Evolutionary conservation across 1,139 yeast species (phyloP).

Genomic region (Geotrichum phurueaensis): DNA sequence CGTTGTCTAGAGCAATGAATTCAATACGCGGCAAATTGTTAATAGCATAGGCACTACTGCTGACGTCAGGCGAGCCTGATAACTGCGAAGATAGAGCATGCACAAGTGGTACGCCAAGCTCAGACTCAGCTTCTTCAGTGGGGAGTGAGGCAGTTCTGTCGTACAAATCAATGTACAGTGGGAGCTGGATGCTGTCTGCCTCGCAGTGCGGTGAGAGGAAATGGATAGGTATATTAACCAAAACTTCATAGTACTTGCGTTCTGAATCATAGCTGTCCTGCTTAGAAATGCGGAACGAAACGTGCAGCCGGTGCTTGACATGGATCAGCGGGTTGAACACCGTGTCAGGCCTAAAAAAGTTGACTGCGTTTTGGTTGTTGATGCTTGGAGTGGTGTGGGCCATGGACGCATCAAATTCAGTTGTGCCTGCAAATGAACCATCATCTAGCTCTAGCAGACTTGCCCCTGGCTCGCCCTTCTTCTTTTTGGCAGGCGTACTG

Average conservation of each 20-base stretch:
- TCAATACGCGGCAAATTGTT: background rate
- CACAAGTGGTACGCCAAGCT: slow-evolving; percentile 10
- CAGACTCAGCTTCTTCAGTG: background rate
- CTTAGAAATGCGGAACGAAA: slow-evolving; percentile 71
- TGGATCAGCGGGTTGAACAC: slow-evolving; percentile 63
- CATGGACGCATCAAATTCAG: background rate
- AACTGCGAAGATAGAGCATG: slow-evolving; percentile 8
- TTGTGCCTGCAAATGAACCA: background rate
- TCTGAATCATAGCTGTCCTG: slow-evolving; percentile 48
- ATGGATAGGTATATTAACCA: slow-evolving; percentile 78
- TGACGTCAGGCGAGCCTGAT: slow-evolving; percentile 6
- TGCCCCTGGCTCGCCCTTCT: slow-evolving; percentile 11
- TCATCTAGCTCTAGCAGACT: slow-evolving; percentile 22
- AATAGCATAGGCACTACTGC: background rate
- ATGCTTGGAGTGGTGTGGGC: background rate
- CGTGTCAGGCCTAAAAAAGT: slow-evolving; percentile 55
- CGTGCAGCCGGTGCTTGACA: slow-evolving; percentile 69
- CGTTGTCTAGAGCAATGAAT: background rate
- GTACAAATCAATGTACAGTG: slow-evolving; percentile 43
- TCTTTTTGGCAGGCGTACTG: background rate
- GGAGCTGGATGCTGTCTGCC: slow-evolving; percentile 62
- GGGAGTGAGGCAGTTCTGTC: background rate
- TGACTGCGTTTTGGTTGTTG: slow-evolving; percentile 5
- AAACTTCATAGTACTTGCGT: slow-evolving; percentile 80
- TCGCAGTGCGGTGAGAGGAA: slow-evolving; percentile 68